These are phyloP conservation scores for Rosa persica DNA, from an alignment of 306 rosid species.

Conservation along the genomic window DNA sequence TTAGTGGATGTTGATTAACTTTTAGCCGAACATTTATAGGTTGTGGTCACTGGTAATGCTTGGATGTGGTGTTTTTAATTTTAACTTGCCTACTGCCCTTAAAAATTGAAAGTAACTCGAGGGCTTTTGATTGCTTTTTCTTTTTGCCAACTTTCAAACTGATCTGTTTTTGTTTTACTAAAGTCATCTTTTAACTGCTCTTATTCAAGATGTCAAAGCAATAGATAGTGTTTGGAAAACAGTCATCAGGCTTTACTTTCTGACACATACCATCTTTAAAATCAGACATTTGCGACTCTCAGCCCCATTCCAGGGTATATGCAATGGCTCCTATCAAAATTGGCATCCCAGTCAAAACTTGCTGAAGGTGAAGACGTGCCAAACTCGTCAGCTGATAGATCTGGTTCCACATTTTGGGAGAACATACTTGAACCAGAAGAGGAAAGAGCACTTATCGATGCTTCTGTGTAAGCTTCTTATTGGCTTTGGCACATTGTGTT, in stretches of 20 bases:
- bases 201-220: background rate
- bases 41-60: background rate
- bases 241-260: conserved; percentile 13
- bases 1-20: background rate
- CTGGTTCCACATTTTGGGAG: conserved; percentile 72
- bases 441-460: conserved; percentile 63
- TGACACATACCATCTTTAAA: conserved; percentile 17
- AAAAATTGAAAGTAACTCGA: background rate
- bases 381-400: conserved; percentile 36
- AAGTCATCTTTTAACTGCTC: background rate
- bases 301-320: conserved; percentile 97
- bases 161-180: background rate
- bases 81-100: background rate
- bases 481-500: conserved; percentile 7
- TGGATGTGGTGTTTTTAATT: background rate
- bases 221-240: background rate
- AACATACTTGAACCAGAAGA: conserved; percentile 75
- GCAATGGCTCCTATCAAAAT: conserved; percentile 86
- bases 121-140: background rate
- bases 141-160: background rate
- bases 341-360: conserved; percentile 65
- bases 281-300: conserved; percentile 83
- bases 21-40: background rate
- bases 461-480: conserved; percentile 49
- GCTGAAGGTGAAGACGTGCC: conserved; percentile 52